Conservation (phyloP, 2,329 filamentous ascomycete species). For the Endothia cerciana region DNA sequence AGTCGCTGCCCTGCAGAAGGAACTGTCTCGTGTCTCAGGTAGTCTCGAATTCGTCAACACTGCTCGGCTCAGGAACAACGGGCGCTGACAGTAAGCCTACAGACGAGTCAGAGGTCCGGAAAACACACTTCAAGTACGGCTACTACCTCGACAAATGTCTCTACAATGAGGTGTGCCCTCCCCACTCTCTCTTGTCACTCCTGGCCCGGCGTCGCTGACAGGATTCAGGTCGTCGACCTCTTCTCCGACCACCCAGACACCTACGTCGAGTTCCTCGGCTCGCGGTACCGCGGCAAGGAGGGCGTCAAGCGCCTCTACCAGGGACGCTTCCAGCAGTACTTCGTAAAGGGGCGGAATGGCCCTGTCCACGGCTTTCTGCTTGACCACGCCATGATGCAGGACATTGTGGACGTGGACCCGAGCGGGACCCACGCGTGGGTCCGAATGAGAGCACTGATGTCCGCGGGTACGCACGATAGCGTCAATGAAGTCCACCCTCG, state of each 20-base stretch:
- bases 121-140: slow-evolving; percentile 61
- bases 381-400: slow-evolving; percentile 62
- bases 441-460: slow-evolving; percentile 59
- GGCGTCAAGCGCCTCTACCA: slow-evolving; percentile 57
- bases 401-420: slow-evolving; percentile 55
- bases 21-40: slow-evolving; percentile 41
- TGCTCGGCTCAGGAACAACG: no score
- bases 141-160: slow-evolving; percentile 64
- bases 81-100: slow-evolving; percentile 6
- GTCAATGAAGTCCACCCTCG: slow-evolving; percentile 54
- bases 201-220: slow-evolving; percentile 4
- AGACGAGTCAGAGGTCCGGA: slow-evolving; percentile 59
- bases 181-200: neutral
- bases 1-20: slow-evolving; percentile 41
- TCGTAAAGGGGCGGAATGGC: slow-evolving; percentile 58
- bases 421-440: slow-evolving; percentile 52
- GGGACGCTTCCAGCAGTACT: slow-evolving; percentile 53
- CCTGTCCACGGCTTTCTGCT: slow-evolving; percentile 60
- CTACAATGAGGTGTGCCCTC: slow-evolving; percentile 52
- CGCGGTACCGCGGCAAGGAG: slow-evolving; percentile 54
- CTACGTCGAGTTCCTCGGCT: slow-evolving; percentile 60
- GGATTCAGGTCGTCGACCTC: slow-evolving; percentile 48
- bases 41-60: neutral
- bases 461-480: slow-evolving; percentile 56
- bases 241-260: slow-evolving; percentile 57